phyloP scores from a whole-genome alignment of 768 basidiomycete genomes.

The Mycena latifolia region DNA sequence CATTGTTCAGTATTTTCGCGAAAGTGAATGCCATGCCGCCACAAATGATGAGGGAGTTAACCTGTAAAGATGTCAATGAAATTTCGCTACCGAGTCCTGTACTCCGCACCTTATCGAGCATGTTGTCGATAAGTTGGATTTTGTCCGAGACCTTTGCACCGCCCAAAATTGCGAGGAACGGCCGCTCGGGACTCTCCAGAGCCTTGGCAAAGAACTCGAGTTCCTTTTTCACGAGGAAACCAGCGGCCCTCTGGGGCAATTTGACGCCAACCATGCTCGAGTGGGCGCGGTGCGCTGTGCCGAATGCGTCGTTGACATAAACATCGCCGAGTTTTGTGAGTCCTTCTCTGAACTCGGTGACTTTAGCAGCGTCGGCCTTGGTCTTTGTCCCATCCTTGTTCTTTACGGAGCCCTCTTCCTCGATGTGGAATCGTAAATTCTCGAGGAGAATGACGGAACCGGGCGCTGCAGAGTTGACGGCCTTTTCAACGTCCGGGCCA shows the following conservation, averaged over 20 bases:
- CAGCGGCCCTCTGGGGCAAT: constrained; percentile 91
- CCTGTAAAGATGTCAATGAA: constrained; percentile 57
- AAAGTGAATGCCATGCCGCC: constrained; percentile 99
- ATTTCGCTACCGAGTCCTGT: not conserved
- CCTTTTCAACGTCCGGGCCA: constrained; percentile 85
- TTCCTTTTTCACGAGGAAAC: constrained; percentile 98
- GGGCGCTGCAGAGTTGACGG: constrained; percentile 71
- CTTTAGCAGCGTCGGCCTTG: constrained; percentile 88
- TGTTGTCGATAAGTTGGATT: constrained; percentile 98
- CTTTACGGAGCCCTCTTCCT: constrained; percentile 96
- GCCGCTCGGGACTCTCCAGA: constrained; percentile 92
- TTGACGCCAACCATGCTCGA: constrained; percentile 99
- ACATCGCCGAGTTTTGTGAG: constrained; percentile 95
- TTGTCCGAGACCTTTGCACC: constrained; percentile 99
- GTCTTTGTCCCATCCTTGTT: constrained; percentile 95
- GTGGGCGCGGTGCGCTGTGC: constrained; percentile 98
- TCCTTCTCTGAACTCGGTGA: constrained; percentile 86
- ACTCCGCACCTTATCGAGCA: constrained; percentile 90
- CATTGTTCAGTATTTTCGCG: constrained; percentile 90
- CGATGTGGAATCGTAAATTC: constrained; percentile 98
- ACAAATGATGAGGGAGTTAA: constrained; percentile 95
- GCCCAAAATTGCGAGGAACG: constrained; percentile 98
- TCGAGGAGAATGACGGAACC: constrained; percentile 93
- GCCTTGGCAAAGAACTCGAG: constrained; percentile 99
- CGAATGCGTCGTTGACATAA: constrained; percentile 99